Conservation (phyloP, 306 rosid genomes). For the Cucurbita ficifolia region DNA sequence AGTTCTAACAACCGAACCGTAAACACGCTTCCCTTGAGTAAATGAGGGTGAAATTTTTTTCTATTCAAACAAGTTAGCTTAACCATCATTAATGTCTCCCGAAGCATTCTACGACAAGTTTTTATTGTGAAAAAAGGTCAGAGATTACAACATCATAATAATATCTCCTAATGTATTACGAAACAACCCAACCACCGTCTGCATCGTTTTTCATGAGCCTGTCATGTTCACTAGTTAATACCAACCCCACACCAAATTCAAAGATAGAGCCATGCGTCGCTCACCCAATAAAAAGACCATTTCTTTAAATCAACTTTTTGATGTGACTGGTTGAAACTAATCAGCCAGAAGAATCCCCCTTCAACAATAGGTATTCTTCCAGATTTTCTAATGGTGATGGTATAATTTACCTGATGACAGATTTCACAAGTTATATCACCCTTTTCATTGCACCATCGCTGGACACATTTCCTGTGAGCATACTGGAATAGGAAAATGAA, state of each 20-base stretch:
- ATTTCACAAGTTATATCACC: constrained; percentile 92
- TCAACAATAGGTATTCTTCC: background rate
- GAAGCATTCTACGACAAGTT: background rate
- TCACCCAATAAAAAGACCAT: background rate
- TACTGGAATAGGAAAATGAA: constrained; percentile 31
- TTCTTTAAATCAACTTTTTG: background rate
- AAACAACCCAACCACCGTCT: background rate
- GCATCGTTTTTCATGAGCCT: background rate
- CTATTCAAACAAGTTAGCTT: background rate
- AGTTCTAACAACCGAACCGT: too few species aligned
- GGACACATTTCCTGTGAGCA: constrained; percentile 97
- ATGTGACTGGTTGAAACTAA: background rate
- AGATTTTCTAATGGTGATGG: background rate
- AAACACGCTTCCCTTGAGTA: background rate
- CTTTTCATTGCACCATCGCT: constrained; percentile 97
- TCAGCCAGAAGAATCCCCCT: background rate
- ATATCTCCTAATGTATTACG: background rate
- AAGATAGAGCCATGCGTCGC: background rate
- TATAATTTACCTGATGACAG: constrained; percentile 68
- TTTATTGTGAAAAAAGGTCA: background rate
- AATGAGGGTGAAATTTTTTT: background rate
- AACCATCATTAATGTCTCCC: background rate
- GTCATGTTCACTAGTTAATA: background rate
- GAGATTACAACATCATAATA: background rate
- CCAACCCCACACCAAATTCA: background rate